Base-by-base conservation (phyloP, 441 rosid species). In the Cnidoscolus chayamansa region DNA sequence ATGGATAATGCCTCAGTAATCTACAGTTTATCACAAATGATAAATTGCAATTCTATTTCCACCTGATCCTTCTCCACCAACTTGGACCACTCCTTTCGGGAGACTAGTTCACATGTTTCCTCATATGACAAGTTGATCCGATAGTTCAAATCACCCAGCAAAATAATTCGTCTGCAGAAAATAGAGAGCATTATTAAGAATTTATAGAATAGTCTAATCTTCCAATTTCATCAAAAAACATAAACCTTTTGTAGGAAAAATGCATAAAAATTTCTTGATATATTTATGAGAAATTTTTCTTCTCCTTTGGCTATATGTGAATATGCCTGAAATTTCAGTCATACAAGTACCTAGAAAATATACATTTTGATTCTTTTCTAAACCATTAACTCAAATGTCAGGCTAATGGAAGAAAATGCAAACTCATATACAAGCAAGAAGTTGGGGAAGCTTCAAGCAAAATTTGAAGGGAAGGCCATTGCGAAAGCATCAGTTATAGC, bases 61-160 rank as follows among this genome's bases (percentile, higher is more conserved):
- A 95, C 99, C 98, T 95, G 99, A 75, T 95, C 99, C 65, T 71
- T 76, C 85, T 91, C 97, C 20, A 76, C 63, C 77, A 95, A 83
- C 68, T 83, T 67, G 43, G 91, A 83, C 96, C 97, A 95, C 70
- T 89, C 83, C 84, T 76, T 85, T 81, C 65, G 83, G 61, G 88
- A 82, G 65, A 95, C 87, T 55, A 90, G 81, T 56, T 91, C 93
- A 59, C 80, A 80, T 48, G 86, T 81, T 83, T 82, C 83, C 69
- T 95, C 91, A 72, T 92, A 92, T 1, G 97, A 80, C 81, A 91
- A 67, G 81, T 87, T 92, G 77, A 95, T 85, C 17, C 99, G 88
- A 76, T 90, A 95, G 79, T 95, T 95, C 74, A 95, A 83, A 81
- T 95, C 99, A 30, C 99, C 99, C 68, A 95, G 78, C 99, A 98